Base-by-base conservation (phyloP, 2,329 filamentous ascomycete genomes). In the Pestalotiopsis fici region DNA sequence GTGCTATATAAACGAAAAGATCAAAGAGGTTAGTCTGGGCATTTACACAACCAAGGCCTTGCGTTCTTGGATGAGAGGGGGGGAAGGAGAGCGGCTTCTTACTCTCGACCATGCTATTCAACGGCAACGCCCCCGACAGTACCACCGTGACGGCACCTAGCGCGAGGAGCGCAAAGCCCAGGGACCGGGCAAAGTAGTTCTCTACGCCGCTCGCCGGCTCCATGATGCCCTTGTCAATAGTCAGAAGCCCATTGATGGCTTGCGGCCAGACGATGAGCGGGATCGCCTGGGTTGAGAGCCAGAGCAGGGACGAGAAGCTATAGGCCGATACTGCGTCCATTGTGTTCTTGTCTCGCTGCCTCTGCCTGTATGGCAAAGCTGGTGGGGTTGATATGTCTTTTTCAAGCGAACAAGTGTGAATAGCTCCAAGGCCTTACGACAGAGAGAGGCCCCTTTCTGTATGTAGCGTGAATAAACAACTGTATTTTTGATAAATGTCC, bases 171-270 rank as follows among this genome's bases (percentile, higher is more conserved):
- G 89, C 82, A 66, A 95, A 82, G 70, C 91, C 93, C 1, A 94
- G 85, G 31, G 86, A 88, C 55, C 92, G 91, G 64, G 89, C 89
- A 77, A 95, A 90, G 84, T 95, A 95, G 66, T 87, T 80, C 78
- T 94, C 91, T 37, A 93, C 83, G 27, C 80, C 89, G 88, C 71
- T 54, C 18, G 56, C 66, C 54, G 65, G 27, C 35, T 63, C 18
- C n/a, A 56, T 35, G 43, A 54, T 66, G 2, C 65, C 13, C 11
- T 61, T 25, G 47, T 71, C 66, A 28, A 67, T 65, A 18, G 66
- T 70, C 5, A 87, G 79, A 12, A 87, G 76, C 4, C 81, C 81
- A 66, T 75, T 78, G 68, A 87, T 80, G 70, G 85, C 83, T 18
- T 80, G 78, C 2, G 84, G 84, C 80, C 83, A 85, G 62, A 84